Percentiles rank a stretch among this genome's conserved stretches.
Conservation (phyloP, 2,329 filamentous ascomycete genomes). For the Aplosporella prunicola region DNA sequence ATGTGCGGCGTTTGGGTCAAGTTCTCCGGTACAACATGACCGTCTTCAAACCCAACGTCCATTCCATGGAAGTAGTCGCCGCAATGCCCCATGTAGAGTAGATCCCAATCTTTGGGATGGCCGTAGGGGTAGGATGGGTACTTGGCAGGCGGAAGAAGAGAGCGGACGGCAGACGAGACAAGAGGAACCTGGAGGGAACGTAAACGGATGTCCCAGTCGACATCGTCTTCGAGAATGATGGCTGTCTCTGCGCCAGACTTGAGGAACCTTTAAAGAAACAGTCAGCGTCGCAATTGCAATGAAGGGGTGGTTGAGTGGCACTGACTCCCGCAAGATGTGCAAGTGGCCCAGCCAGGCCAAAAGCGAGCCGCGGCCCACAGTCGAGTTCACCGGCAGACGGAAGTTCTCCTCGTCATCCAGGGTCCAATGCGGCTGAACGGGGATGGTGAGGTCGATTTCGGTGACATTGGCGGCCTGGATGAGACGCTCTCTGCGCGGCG, state of each 20-base stretch:
- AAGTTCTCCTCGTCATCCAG: constrained; percentile 31
- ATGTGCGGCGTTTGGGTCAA: constrained; percentile 25
- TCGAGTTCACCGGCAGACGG: constrained; percentile 21
- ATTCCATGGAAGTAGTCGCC: constrained; percentile 32
- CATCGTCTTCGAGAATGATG: constrained; percentile 37
- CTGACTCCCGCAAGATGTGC: constrained; percentile 32
- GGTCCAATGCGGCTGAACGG: constrained; percentile 33
- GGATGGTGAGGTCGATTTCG: constrained; percentile 34
- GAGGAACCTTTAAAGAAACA: constrained; percentile 28
- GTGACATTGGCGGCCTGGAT: constrained; percentile 34
- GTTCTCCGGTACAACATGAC: constrained; percentile 20
- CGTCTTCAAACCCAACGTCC: constrained; percentile 13
- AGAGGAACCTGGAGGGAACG: constrained; percentile 34
- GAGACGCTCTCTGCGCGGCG: constrained; percentile 30
- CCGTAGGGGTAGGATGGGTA: constrained; percentile 31
- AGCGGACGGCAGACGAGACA: constrained; percentile 31
- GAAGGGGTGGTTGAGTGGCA: no score
- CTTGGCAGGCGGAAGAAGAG: constrained; percentile 24
- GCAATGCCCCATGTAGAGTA: constrained; percentile 38
- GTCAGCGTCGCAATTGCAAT: neutral
- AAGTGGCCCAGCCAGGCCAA: constrained; percentile 37
- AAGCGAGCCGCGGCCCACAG: constrained; percentile 29
- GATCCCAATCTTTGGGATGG: constrained; percentile 30
- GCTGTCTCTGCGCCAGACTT: constrained; percentile 32
- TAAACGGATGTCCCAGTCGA: constrained; percentile 37